phyloP scores from a whole-genome alignment of 73 alveolate species.

The Uronychia binucleata region DNA sequence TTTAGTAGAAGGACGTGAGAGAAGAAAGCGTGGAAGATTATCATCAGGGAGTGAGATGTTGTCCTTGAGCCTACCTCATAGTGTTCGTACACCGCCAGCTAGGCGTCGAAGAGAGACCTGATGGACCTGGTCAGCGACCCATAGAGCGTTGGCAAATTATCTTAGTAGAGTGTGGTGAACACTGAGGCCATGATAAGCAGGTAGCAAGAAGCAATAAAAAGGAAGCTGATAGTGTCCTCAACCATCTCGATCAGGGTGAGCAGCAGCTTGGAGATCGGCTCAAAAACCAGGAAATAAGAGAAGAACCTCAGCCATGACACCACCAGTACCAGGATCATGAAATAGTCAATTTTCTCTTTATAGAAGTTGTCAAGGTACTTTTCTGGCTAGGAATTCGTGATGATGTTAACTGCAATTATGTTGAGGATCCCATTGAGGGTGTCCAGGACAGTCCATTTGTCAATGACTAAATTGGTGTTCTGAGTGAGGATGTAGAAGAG shows the following conservation, averaged over 20 bases:
- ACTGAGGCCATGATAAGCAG: slow-evolving; percentile 36
- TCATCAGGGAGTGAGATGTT: not conserved
- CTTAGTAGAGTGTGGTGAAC: slow-evolving; percentile 39
- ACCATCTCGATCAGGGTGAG: slow-evolving; percentile 42
- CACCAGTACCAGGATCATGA: slow-evolving; percentile 35
- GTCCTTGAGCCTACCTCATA: slow-evolving; percentile 3
- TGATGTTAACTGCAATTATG: slow-evolving; percentile 11
- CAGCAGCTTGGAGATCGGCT: slow-evolving; percentile 38
- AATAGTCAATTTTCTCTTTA: slow-evolving; percentile 23
- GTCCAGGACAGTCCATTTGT: slow-evolving; percentile 42
- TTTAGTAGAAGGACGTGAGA: not conserved
- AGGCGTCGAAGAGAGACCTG: slow-evolving; percentile 32
- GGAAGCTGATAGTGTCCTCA: slow-evolving; percentile 33
- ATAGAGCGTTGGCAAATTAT: slow-evolving; percentile 17
- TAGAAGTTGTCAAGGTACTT: not conserved
- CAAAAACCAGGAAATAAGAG: slow-evolving; percentile 23
- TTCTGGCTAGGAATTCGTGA: not conserved
- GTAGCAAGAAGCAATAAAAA: slow-evolving; percentile 34
- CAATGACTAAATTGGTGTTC: slow-evolving; percentile 7
- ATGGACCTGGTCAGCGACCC: slow-evolving; percentile 27
- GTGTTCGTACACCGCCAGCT: slow-evolving; percentile 37
- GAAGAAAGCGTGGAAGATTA: not conserved
- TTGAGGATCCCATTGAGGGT: slow-evolving; percentile 37
- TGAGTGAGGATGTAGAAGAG: slow-evolving; percentile 24
- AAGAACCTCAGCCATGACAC: slow-evolving; percentile 51